phyloP scores from a whole-genome alignment of 441 rosid genomes.

The Croton laevigatus region DNA sequence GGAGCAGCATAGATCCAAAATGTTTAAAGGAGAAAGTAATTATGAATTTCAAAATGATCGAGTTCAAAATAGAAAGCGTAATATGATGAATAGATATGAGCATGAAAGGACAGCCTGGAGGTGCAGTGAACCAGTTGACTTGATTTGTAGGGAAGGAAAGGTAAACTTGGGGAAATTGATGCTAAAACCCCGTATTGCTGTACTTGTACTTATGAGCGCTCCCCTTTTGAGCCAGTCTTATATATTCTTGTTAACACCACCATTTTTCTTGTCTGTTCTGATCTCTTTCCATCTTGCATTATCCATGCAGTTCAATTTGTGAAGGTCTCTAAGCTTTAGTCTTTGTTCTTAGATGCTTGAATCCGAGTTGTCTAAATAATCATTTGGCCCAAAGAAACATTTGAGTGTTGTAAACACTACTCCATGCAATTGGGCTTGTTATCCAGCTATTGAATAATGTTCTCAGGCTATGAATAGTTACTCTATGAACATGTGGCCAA shows the following conservation, averaged over 20 bases:
- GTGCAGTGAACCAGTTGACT: conserved; percentile 41
- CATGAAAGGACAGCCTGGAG: conserved; percentile 29
- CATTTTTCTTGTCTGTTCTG: conserved; percentile 17
- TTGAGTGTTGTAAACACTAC: not conserved
- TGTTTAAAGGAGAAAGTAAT: conserved; percentile 27
- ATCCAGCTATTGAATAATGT: not conserved
- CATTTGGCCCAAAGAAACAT: conserved; percentile 12
- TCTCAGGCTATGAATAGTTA: not conserved
- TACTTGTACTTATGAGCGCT: conserved; percentile 29
- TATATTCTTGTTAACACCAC: conserved; percentile 17
- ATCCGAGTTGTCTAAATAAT: not conserved
- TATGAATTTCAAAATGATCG: conserved; percentile 15
- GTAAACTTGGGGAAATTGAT: conserved; percentile 43
- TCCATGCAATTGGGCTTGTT: not conserved
- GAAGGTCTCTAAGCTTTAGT: conserved; percentile 12
- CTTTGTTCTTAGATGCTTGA: conserved; percentile 9
- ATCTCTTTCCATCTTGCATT: conserved; percentile 14
- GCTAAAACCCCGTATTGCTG: conserved; percentile 26
- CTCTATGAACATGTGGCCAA: not conserved
- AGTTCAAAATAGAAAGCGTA: conserved; percentile 25
- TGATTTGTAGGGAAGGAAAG: conserved; percentile 51
- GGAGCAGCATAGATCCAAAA: conserved; percentile 26
- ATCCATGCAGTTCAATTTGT: conserved; percentile 9
- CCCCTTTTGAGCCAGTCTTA: conserved; percentile 25
- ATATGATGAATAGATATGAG: conserved; percentile 30